Percentiles rank a stretch among this genome's conserved stretches.
phyloP scores from a whole-genome alignment of 371 early-diverging fungal genomes.

The Mucor sp. region DNA sequence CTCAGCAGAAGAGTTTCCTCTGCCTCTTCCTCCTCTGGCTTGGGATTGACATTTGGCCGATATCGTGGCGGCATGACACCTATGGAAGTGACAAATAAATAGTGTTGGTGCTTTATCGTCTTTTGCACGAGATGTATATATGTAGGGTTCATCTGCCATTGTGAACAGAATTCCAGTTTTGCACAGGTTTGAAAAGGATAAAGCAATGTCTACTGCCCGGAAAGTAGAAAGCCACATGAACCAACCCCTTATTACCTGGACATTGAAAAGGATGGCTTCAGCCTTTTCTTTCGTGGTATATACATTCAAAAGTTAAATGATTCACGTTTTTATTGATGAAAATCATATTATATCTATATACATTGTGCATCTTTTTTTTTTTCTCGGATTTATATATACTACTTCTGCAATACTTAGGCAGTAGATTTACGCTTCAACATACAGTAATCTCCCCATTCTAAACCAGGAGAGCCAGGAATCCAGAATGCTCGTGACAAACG shows the following conservation, averaged over 20 bases:
- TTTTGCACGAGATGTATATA: background rate
- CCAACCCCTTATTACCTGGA: no score
- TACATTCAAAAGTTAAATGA: background rate
- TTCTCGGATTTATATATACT: slow-evolving; percentile 1
- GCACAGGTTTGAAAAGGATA: no score
- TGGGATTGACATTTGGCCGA: slow-evolving; percentile 25
- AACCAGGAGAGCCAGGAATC: slow-evolving; percentile 48
- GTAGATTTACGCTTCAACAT: slow-evolving; percentile 44
- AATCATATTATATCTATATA: background rate
- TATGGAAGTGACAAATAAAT: slow-evolving; percentile 7
- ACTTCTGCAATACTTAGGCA: background rate
- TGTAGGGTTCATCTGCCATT: no score
- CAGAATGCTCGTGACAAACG: slow-evolving; percentile 59
- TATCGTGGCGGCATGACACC: slow-evolving; percentile 30
- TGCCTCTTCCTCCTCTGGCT: slow-evolving; percentile 26
- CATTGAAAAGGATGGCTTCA: no score
- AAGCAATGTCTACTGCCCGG: no score
- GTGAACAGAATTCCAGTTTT: no score
- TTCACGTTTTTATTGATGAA: background rate
- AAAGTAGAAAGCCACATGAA: no score
- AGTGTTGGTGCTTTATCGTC: background rate
- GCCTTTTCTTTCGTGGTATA: no score
- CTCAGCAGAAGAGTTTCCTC: slow-evolving; percentile 16
- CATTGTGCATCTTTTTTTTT: background rate
- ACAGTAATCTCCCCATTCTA: slow-evolving; percentile 70